These are phyloP conservation scores for Ogataea hybrid DNA, from an alignment of 1,139 yeast genomes.

Conservation along the genomic window DNA sequence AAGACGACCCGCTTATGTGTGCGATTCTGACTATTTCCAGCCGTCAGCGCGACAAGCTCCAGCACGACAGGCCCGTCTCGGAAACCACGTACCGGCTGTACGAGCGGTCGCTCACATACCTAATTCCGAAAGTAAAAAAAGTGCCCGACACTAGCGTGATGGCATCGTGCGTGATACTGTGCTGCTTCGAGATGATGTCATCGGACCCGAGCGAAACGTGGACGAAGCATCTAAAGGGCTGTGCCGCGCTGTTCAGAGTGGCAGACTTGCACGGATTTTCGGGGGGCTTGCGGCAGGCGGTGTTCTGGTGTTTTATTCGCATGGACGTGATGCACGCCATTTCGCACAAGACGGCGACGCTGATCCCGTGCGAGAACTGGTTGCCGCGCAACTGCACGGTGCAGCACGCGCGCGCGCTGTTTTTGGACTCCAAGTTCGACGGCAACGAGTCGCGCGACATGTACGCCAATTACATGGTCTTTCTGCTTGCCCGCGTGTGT, in stretches of 20 bases:
- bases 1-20: slow-evolving; percentile 23
- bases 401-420: too few species aligned
- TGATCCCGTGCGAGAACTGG: too few species aligned
- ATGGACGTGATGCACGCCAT: too few species aligned
- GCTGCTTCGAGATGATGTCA: slow-evolving; percentile 24
- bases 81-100: slow-evolving; percentile 15
- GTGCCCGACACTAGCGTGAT: slow-evolving; percentile 15
- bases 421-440: too few species aligned
- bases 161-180: slow-evolving; percentile 23
- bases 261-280: too few species aligned
- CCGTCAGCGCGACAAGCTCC: slow-evolving; percentile 21
- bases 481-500: too few species aligned
- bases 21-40: slow-evolving; percentile 22
- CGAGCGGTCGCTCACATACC: slow-evolving; percentile 14
- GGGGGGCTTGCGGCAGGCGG: too few species aligned
- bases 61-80: slow-evolving; percentile 13
- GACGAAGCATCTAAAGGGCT: slow-evolving; percentile 42
- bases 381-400: too few species aligned
- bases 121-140: slow-evolving; percentile 17
- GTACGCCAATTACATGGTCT: too few species aligned
- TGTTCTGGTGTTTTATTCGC: too few species aligned
- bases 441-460: too few species aligned
- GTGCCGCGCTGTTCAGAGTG: slow-evolving; percentile 37
- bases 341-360: too few species aligned
- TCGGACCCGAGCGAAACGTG: slow-evolving; percentile 27